Evolutionary conservation across 306 rosid genomes (phyloP).

Genomic region (Begonia peltatifolia): DNA sequence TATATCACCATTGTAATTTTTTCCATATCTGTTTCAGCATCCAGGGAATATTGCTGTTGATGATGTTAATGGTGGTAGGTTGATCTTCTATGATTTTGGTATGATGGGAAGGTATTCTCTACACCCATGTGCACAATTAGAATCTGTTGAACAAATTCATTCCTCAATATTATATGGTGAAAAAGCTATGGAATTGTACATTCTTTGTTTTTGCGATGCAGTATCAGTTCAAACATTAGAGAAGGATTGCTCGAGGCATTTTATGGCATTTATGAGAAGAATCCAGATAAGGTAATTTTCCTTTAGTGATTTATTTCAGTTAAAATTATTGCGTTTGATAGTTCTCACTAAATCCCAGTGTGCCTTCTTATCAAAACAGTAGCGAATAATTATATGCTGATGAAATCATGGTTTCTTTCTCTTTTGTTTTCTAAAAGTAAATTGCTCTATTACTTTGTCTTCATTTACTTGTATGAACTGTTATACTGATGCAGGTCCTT

Average conservation of each 20-base stretch:
- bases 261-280: conserved; percentile 93
- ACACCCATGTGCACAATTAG: conserved; percentile 3
- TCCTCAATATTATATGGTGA: not conserved
- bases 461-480: conserved; percentile 13
- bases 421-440: no score
- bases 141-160: not conserved
- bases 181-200: not conserved
- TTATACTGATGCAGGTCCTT: conserved; percentile 56
- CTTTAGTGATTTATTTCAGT: not conserved
- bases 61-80: conserved; percentile 97
- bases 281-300: conserved; percentile 74
- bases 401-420: no score
- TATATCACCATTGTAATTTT: not conserved
- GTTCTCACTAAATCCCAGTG: no score
- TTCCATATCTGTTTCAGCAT: conserved; percentile 43
- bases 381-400: no score
- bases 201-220: conserved; percentile 25
- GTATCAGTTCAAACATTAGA: conserved; percentile 88
- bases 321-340: no score
- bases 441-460: not conserved
- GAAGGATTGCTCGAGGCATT: conserved; percentile 89
- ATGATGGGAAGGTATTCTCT: conserved; percentile 94
- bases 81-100: conserved; percentile 99
- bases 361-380: no score
- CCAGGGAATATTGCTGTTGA: conserved; percentile 99